Conservation (phyloP, 495 filamentous ascomycete species). For the Lasiosphaeria hispida region DNA sequence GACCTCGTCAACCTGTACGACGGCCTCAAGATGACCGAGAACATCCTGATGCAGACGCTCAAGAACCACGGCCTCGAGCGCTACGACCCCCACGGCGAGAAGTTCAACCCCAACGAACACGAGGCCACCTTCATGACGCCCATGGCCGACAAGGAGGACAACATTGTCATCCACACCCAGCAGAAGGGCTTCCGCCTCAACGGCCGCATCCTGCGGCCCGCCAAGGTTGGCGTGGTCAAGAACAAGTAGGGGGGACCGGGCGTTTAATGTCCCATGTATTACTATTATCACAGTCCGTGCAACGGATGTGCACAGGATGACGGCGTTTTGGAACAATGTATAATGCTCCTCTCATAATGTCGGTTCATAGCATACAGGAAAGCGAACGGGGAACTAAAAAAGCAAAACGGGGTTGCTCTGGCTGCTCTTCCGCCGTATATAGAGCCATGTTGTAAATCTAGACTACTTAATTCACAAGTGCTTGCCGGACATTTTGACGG, state of each 20-base stretch:
- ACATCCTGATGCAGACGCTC: constrained; percentile 80
- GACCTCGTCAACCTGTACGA: constrained; percentile 79
- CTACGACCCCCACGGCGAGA: constrained; percentile 73
- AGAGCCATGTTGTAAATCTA: constrained; percentile 4
- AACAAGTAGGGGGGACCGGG: constrained; percentile 36
- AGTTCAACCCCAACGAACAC: constrained; percentile 93
- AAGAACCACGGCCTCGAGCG: constrained; percentile 92
- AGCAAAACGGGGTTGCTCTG: constrained; percentile 6
- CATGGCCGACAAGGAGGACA: constrained; percentile 79
- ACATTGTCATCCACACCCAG: constrained; percentile 86
- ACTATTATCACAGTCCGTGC: not conserved
- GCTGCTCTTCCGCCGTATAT: constrained; percentile 6
- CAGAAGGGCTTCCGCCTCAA: constrained; percentile 94
- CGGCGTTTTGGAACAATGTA: constrained; percentile 32
- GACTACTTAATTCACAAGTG: constrained; percentile 4
- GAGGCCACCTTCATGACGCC: constrained; percentile 94
- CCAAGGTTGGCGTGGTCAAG: constrained; percentile 91
- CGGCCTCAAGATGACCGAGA: constrained; percentile 92
- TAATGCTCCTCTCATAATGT: constrained; percentile 53
- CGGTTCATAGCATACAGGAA: constrained; percentile 23
- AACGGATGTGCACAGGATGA: constrained; percentile 8
- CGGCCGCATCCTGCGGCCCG: constrained; percentile 82
- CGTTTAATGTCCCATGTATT: not conserved
- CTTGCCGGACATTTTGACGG: not conserved
- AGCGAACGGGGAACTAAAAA: not conserved